Percentiles rank a stretch among this genome's conserved stretches.
Evolutionary conservation across 1,139 yeast genomes (phyloP).

Genomic region (Saccharomyces hybrid): DNA sequence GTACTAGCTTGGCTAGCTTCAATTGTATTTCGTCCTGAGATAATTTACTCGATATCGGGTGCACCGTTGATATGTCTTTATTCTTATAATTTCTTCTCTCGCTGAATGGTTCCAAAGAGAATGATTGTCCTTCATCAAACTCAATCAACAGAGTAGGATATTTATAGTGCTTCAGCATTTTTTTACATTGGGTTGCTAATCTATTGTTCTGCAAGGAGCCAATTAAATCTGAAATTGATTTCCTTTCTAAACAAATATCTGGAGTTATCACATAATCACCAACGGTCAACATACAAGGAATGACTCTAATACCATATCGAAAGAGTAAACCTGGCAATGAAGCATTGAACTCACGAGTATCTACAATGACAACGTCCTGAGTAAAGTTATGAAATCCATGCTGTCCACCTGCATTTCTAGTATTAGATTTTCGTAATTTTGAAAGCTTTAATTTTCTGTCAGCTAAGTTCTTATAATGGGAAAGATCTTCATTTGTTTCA

Average conservation of each 20-base stretch:
- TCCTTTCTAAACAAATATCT: conserved; percentile 83
- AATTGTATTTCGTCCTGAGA: conserved; percentile 68
- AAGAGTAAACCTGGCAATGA: conserved; percentile 77
- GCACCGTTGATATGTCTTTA: conserved; percentile 31
- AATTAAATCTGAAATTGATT: conserved; percentile 81
- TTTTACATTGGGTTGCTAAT: conserved; percentile 74
- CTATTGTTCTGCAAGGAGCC: conserved; percentile 82
- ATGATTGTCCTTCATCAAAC: conserved; percentile 80
- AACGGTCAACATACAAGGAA: conserved; percentile 82
- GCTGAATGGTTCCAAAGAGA: conserved; percentile 77
- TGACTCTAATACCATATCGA: conserved; percentile 64
- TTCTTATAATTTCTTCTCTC: conserved; percentile 38
- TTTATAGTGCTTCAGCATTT: conserved; percentile 79
- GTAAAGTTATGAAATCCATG: conserved; percentile 40
- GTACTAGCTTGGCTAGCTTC: conserved; percentile 61
- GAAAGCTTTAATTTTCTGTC: conserved; percentile 30
- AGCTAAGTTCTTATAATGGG: conserved; percentile 32
- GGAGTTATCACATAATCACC: conserved; percentile 92
- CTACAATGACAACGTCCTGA: conserved; percentile 67
- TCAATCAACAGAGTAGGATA: conserved; percentile 79
- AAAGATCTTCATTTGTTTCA: conserved; percentile 54
- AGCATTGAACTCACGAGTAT: conserved; percentile 84
- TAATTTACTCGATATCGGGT: conserved; percentile 38
- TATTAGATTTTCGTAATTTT: conserved; percentile 41
- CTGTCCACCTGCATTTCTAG: conserved; percentile 85